phyloP scores from a whole-genome alignment of 495 filamentous ascomycete genomes.

The Annulohypoxylon moriforme region DNA sequence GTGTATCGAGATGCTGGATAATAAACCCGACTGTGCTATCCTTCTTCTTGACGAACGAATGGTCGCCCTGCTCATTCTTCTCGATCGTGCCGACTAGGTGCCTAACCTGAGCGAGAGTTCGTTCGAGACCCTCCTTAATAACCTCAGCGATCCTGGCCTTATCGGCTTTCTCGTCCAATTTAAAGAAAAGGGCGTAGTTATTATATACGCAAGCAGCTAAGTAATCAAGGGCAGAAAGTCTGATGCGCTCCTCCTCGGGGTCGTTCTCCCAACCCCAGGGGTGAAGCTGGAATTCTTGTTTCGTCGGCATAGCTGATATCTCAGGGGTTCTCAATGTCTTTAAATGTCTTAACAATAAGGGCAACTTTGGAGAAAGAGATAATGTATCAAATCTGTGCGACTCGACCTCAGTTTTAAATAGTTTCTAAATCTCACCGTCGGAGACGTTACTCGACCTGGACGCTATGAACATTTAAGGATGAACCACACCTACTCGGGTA shows the following conservation, averaged over 20 bases:
- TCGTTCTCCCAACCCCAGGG: constrained; percentile 36
- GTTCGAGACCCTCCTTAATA: constrained; percentile 53
- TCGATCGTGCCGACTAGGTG: constrained; percentile 60
- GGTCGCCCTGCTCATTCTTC: constrained; percentile 48
- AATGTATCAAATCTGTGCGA: neutral
- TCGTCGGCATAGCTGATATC: constrained; percentile 17
- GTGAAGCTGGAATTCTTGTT: constrained; percentile 29
- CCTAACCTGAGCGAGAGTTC: constrained; percentile 55
- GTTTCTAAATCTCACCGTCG: neutral
- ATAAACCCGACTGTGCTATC: constrained; percentile 55
- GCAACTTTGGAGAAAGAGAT: neutral
- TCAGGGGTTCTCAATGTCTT: neutral
- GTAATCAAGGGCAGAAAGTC: constrained; percentile 52
- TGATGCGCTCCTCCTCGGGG: constrained; percentile 27
- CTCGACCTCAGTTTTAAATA: constrained; percentile 15
- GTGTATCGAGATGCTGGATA: constrained; percentile 55
- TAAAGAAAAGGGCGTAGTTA: constrained; percentile 57
- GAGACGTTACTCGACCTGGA: neutral
- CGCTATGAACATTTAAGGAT: neutral
- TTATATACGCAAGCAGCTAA: constrained; percentile 47
- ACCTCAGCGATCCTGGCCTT: constrained; percentile 43
- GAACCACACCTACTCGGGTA: neutral
- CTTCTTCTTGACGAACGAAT: constrained; percentile 56
- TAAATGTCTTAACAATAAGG: neutral
- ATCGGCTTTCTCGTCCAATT: constrained; percentile 47